These are phyloP conservation scores for Parietaria judaica DNA, from an alignment of 306 rosid species.

Conservation along the genomic window DNA sequence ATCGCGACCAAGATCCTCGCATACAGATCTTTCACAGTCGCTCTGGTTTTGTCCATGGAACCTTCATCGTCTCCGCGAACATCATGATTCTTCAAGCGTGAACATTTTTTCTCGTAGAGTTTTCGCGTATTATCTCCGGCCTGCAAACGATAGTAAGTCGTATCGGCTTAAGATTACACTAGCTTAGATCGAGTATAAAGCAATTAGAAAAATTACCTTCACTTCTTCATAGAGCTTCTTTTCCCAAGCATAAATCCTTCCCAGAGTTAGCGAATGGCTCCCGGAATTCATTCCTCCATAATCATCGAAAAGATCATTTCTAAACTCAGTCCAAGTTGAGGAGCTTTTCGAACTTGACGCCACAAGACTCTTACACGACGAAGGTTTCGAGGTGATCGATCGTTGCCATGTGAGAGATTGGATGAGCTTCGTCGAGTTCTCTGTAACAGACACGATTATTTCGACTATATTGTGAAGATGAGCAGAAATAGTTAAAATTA, in stretches of 20 bases:
- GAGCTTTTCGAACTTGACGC: slow-evolving; percentile 53
- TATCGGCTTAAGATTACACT: neutral
- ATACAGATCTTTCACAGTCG: slow-evolving; percentile 67
- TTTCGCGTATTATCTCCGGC: slow-evolving; percentile 77
- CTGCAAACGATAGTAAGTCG: slow-evolving; percentile 20
- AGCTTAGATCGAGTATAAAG: neutral
- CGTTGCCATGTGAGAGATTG: slow-evolving; percentile 72
- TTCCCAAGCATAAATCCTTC: slow-evolving; percentile 92
- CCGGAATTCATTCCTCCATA: slow-evolving; percentile 82
- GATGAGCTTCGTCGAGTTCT: slow-evolving; percentile 78
- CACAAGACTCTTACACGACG: slow-evolving; percentile 80
- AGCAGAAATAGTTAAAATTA: too few species aligned
- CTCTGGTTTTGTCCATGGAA: slow-evolving; percentile 63
- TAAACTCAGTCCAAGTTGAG: slow-evolving; percentile 63
- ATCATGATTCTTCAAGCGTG: slow-evolving; percentile 57
- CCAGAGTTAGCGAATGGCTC: slow-evolving; percentile 80
- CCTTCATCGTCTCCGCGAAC: slow-evolving; percentile 57
- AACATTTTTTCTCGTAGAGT: slow-evolving; percentile 69
- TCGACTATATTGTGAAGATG: too few species aligned
- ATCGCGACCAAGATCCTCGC: slow-evolving; percentile 88
- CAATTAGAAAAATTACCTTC: slow-evolving; percentile 43
- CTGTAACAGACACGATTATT: slow-evolving; percentile 41
- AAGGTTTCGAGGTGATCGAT: slow-evolving; percentile 52
- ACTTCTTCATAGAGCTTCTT: slow-evolving; percentile 93
- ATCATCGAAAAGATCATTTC: slow-evolving; percentile 75